A percentile compares a stretch with the other conserved stretches of the same genome.
Conservation (phyloP, 345 rosid genomes). For the Citrus inodora region DNA sequence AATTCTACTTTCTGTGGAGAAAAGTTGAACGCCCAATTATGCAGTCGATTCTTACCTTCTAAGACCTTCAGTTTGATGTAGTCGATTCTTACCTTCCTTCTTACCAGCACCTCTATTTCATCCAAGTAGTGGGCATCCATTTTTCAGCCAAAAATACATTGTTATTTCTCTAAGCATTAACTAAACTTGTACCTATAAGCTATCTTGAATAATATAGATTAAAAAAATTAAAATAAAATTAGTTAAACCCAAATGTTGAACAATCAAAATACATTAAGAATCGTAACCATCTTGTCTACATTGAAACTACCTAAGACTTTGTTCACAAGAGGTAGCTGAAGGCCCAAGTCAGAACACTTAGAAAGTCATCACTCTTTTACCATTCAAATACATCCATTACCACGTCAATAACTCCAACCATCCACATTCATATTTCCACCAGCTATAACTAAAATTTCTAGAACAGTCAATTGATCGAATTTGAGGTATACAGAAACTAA, state of each 20-base stretch:
- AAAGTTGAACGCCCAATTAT: neutral
- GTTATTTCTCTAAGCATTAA: neutral
- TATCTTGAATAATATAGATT: neutral
- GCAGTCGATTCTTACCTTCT: neutral
- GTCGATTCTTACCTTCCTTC: too few species aligned
- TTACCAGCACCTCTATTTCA: too few species aligned
- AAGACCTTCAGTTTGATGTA: neutral
- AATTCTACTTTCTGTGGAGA: neutral
- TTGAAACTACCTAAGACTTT: neutral
- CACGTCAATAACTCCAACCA: neutral
- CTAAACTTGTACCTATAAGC: neutral
- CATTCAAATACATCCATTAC: neutral
- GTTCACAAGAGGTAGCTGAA: neutral
- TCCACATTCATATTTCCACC: constrained; percentile 2
- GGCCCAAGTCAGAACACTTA: neutral
- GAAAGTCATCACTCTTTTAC: neutral
- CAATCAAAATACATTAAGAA: neutral
- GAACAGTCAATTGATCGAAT: neutral
- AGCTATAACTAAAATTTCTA: neutral
- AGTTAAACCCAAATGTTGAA: neutral
- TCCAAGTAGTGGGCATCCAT: too few species aligned
- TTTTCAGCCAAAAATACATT: too few species aligned
- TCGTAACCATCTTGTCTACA: neutral
- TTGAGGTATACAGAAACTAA: neutral
- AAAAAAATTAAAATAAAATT: neutral